Evolutionary conservation across 2,329 filamentous ascomycete species (phyloP).

Genomic region (Akanthomyces muscarius): DNA sequence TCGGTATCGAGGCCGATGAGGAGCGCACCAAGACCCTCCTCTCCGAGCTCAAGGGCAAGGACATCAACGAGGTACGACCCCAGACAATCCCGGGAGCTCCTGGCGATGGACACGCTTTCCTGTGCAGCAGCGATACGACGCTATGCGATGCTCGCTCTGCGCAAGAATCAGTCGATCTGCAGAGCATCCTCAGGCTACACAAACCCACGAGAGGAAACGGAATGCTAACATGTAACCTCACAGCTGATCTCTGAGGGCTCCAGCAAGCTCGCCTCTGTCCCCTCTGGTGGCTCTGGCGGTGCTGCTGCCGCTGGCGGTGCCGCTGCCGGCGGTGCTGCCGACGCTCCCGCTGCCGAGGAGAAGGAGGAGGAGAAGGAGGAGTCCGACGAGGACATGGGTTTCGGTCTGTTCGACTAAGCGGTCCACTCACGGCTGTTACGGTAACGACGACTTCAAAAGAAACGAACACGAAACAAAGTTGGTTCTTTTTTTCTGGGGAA

Average conservation of each 20-base stretch:
- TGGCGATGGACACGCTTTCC: not conserved
- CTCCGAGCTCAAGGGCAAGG: conserved; percentile 86
- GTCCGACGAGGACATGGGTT: conserved; percentile 73
- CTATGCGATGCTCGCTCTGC: not conserved
- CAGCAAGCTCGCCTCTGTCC: conserved; percentile 94
- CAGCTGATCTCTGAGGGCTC: conserved; percentile 90
- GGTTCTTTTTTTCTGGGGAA: conserved; percentile 25
- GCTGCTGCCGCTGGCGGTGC: conserved; percentile 63
- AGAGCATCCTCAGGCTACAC: not conserved
- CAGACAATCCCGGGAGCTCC: not conserved
- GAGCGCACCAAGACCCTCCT: conserved; percentile 85
- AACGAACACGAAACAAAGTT: conserved; percentile 8
- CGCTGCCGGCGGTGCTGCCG: conserved; percentile 59
- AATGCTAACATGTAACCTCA: conserved; percentile 22
- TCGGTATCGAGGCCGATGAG: conserved; percentile 87
- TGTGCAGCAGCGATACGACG: not conserved
- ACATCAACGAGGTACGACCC: conserved; percentile 78
- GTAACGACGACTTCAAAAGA: conserved; percentile 30
- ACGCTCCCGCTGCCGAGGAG: conserved; percentile 43
- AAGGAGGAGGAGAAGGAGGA: conserved; percentile 64
- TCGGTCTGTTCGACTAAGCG: conserved; percentile 72
- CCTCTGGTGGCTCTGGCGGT: conserved; percentile 80
- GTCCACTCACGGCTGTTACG: conserved; percentile 25
- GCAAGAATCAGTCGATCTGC: not conserved
- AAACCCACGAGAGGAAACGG: not conserved